Percentiles rank a stretch among this genome's conserved stretches.
These are phyloP conservation scores for Chaetomium globosum DNA, from an alignment of 2,329 filamentous ascomycete genomes.

Conservation along the genomic window DNA sequence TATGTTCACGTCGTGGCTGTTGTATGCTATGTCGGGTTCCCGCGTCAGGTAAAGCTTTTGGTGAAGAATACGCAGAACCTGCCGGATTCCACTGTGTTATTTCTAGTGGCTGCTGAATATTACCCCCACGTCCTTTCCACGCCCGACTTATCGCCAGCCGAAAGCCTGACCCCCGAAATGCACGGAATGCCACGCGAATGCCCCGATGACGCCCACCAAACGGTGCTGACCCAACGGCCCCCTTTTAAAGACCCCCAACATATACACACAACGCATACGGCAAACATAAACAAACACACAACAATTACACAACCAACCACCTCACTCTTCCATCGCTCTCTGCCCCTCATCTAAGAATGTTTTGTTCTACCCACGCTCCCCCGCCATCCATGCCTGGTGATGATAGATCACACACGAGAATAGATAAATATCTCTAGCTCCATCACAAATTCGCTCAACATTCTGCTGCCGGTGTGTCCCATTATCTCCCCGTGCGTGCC, in stretches of 20 bases:
- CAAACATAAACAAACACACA: not conserved
- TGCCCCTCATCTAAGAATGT: too few relatives aligned
- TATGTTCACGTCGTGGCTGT: not conserved
- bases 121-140: not conserved
- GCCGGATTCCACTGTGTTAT: not conserved
- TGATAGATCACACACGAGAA: too few relatives aligned
- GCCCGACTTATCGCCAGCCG: not conserved
- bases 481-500: too few relatives aligned
- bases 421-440: too few relatives aligned
- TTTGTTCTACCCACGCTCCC: too few relatives aligned
- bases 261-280: constrained; percentile 7
- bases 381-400: too few relatives aligned
- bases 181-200: not conserved
- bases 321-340: constrained; percentile 37
- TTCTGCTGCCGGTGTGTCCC: too few relatives aligned
- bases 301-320: not conserved
- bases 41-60: not conserved
- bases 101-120: not conserved
- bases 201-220: not conserved
- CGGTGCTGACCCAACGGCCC: not conserved
- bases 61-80: not conserved
- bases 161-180: not conserved
- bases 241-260: not conserved
- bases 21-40: not conserved
- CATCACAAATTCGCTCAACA: too few relatives aligned